These are phyloP conservation scores for Austroboletus niveus DNA, from an alignment of 1,284 basidiomycete genomes.

Conservation along the genomic window DNA sequence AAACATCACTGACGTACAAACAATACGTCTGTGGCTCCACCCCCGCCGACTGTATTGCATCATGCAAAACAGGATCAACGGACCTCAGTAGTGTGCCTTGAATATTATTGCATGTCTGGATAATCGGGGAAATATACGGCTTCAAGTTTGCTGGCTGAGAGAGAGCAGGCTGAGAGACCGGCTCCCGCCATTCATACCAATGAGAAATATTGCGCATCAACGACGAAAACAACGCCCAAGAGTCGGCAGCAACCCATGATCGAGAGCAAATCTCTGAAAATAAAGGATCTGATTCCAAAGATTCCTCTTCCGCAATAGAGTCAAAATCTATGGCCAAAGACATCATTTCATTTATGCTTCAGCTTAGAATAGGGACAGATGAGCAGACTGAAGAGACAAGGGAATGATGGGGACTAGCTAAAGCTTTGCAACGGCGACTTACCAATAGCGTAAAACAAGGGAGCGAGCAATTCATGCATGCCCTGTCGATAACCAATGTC, in stretches of 20 bases:
- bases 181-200: conserved; percentile 91
- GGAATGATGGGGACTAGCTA: conserved; percentile 5
- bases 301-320: conserved; percentile 49
- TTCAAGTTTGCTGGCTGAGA: conserved; percentile 49
- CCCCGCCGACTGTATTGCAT: conserved; percentile 69
- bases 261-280: conserved; percentile 63
- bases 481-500: conserved; percentile 90
- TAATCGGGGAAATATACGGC: conserved; percentile 78
- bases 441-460: conserved; percentile 71
- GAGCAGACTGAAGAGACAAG: conserved; percentile 13
- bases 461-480: conserved; percentile 93
- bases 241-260: conserved; percentile 76
- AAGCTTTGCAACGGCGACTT: conserved; percentile 13
- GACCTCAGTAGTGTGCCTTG: conserved; percentile 70
- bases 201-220: conserved; percentile 75
- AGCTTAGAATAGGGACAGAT: conserved; percentile 23
- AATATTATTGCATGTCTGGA: conserved; percentile 75
- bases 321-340: conserved; percentile 60
- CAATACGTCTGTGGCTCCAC: conserved; percentile 95
- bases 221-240: conserved; percentile 76
- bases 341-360: conserved; percentile 22
- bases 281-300: conserved; percentile 30
- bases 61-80: conserved; percentile 83
- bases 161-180: conserved; percentile 36
- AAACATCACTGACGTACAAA: conserved; percentile 53